Base-by-base conservation (phyloP, 805 yeast genomes). In the Wickerhamiella australiensis region DNA sequence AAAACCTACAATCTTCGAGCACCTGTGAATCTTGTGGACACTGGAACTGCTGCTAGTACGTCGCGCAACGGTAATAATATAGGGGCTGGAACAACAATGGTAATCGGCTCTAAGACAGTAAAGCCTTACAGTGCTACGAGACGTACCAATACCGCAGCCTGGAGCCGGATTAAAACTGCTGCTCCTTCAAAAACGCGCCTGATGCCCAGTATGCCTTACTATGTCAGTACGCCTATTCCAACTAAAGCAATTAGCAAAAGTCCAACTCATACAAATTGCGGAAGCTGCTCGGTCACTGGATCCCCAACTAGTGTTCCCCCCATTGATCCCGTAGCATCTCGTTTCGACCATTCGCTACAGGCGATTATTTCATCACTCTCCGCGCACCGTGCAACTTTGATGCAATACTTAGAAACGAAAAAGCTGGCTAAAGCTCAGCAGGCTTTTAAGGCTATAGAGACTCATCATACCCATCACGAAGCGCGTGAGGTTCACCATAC, bases 301-400 rank as follows among this genome's bases (percentile, higher is more conserved):
- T 4, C 38, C 4, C 38, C 38, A 3, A 15, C 38, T 3, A 15
- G 21, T 9, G 38, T 17, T n/a, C 18, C 38, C 5, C 18, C 18
- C 6, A 33, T 33, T n/a, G 38, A 33, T 20, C 38, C 38, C 4
- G 15, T 33, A n/a, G 38, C 38, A 9, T 12, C 38, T 15, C 38
- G 38, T 4, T 33, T 33, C 20, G 38, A 15, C 20, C 9, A 15
- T 15, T 33, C 38, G 9, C 42, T 38, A 3, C 5, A 38, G 11
- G 27, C 25, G 11, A 38, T 38, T 21, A 38, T 38, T 17, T 38
- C 42, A 11, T 38, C 42, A 7, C 26, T 38, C 7, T 38, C 42
- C 3, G 42, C 27, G n/a, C 42, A 38, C n/a, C 42, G 42, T 9
- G 25, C 42, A 38, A 38, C 42, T 7, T 26, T 38, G 26, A 38